phyloP scores from a whole-genome alignment of 805 yeast genomes.

The Lachancea dasiensis region DNA sequence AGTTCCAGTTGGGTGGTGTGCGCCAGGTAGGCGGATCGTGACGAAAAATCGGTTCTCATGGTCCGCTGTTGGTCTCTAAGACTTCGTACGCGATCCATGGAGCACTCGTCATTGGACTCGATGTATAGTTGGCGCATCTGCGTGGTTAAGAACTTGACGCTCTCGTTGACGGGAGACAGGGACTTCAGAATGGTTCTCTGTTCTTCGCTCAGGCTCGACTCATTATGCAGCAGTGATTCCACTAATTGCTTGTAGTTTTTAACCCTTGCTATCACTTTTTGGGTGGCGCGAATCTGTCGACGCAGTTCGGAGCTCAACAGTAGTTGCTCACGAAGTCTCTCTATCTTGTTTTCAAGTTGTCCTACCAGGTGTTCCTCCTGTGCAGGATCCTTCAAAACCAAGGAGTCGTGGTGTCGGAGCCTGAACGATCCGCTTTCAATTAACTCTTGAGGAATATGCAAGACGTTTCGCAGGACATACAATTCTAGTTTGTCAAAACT shows the following conservation, averaged over 20 bases:
- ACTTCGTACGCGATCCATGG: conserved; percentile 19
- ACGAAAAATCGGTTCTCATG: conserved; percentile 3
- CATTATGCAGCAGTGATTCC: conserved; percentile 10
- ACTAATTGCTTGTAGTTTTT: conserved; percentile 17
- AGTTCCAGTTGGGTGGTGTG: conserved; percentile 3
- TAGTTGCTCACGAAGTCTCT: conserved; percentile 19
- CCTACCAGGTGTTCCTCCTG: conserved; percentile 10
- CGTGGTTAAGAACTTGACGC: conserved; percentile 21
- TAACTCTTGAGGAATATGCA: conserved; percentile 61
- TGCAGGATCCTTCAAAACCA: conserved; percentile 27
- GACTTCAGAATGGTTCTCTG: conserved; percentile 16
- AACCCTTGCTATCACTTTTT: conserved; percentile 18
- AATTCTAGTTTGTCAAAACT: conserved; percentile 84
- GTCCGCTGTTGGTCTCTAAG: conserved; percentile 2
- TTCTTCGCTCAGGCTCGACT: conserved; percentile 8
- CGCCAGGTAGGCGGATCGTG: conserved; percentile 9
- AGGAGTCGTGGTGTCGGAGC: conserved; percentile 59
- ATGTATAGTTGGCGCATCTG: conserved; percentile 24
- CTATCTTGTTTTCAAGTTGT: conserved; percentile 18
- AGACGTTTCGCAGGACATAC: conserved; percentile 70
- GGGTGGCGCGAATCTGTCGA: conserved; percentile 16
- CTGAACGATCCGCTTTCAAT: conserved; percentile 61
- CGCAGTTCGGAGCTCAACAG: conserved; percentile 15
- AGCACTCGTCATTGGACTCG: conserved; percentile 23
- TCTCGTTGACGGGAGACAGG: conserved; percentile 27